Base-by-base conservation (phyloP, 2,329 filamentous ascomycete species). In the Alternaria sp. region DNA sequence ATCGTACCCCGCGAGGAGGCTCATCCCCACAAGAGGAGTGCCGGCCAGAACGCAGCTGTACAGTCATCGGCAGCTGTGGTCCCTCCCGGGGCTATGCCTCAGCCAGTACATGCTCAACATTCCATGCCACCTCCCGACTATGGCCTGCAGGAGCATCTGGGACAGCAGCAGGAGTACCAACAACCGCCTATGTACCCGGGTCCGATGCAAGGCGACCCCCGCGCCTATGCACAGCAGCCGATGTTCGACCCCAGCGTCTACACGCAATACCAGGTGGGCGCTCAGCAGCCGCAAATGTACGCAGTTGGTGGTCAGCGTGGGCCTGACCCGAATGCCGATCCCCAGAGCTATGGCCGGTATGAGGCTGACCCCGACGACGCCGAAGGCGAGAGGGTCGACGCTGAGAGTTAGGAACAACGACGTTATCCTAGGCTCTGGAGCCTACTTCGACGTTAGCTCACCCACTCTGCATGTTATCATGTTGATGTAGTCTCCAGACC, bases 1-100 rank as follows among this genome's bases (percentile, higher is more conserved):
- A 99, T 99, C 66, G 96, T 99, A 6, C 96, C 96, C 4, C 90
- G 96, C 56, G 96, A 99, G 80, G 96, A 99, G 80, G 93, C 95
- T 36, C 87, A 92, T 10, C 89, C 91, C 21, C 93, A 93, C 44
- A 97, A 97, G 83, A 87, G 94, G 57, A 77, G 71, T 62, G 67
- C 66, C 8, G 81, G 72, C 49, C 76, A 75, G 67, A 78, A 71
- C 59, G 65, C 83, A 73, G 71, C 80, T 58, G 75, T 80, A 12
- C 73, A 76, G 60, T 76, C 78, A 59, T 67, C 79, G 87, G 75
- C 83, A 81, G 46, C 72, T 26, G 72, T 76, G 11, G 73, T 73
- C 13, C 73, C 76, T 56, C 70, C 76, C 5, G 74, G 77, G 28
- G 77, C 71, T 3, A 73, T 80, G 49, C 72, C 76, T 21, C 86